A percentile compares a stretch with the other conserved stretches of the same genome.
Conservation (phyloP, 768 basidiomycete species). For the Chlorophyllum brunneum region DNA sequence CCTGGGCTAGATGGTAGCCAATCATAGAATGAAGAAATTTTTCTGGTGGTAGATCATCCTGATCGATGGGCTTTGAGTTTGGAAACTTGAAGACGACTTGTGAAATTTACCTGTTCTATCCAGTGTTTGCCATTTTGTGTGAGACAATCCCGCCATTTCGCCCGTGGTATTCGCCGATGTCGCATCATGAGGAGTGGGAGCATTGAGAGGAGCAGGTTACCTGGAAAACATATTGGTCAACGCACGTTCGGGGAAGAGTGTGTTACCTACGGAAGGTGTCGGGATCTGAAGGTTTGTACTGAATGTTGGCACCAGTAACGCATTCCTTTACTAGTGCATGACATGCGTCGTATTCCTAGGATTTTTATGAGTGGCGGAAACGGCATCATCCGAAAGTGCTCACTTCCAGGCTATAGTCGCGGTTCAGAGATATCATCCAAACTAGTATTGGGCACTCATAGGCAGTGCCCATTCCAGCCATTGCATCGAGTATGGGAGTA, state of each 20-base stretch:
- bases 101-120: conserved; percentile 63
- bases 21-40: conserved; percentile 72
- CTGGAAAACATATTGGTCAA: conserved; percentile 27
- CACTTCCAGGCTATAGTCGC: conserved; percentile 67
- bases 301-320: conserved; percentile 50
- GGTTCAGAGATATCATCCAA: conserved; percentile 78
- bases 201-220: conserved; percentile 68
- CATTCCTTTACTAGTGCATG: conserved; percentile 57
- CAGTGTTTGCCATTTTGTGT: conserved; percentile 69
- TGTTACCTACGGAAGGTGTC: conserved; percentile 63
- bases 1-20: conserved; percentile 70
- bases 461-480: background rate
- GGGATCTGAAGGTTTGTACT: conserved; percentile 51
- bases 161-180: conserved; percentile 71
- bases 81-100: background rate
- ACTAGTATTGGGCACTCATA: conserved; percentile 65
- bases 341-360: conserved; percentile 72
- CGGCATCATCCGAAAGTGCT: conserved; percentile 17
- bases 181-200: conserved; percentile 84
- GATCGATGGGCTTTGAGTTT: conserved; percentile 28
- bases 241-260: background rate
- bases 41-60: conserved; percentile 59
- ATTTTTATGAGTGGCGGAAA: conserved; percentile 9
- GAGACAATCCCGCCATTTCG: conserved; percentile 66
- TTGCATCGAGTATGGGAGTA: background rate